Conservation (phyloP, 768 basidiomycete genomes). For the Suillus ampliporus region DNA sequence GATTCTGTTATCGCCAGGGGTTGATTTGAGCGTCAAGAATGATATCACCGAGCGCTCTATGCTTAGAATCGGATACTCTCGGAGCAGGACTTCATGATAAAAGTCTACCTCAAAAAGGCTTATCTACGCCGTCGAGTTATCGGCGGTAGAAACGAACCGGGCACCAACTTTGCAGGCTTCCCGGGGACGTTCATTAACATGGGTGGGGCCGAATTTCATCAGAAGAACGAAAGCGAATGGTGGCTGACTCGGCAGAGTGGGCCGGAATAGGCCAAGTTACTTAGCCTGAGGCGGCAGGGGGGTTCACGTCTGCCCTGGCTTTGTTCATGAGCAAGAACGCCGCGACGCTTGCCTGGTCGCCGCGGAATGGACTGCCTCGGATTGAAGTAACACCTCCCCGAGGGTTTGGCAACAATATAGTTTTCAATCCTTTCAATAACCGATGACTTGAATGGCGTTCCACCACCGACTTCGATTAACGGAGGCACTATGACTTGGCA, state of each 20-base stretch:
- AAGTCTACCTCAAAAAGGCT: conserved; percentile 41
- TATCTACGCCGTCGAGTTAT: conserved; percentile 38
- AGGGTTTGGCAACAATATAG: not conserved
- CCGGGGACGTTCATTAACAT: conserved; percentile 39
- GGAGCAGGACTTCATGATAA: conserved; percentile 26
- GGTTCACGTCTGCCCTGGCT: conserved; percentile 47
- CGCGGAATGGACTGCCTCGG: conserved; percentile 47
- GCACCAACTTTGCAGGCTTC: conserved; percentile 45
- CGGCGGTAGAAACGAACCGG: conserved; percentile 50
- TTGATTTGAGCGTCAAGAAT: conserved; percentile 18
- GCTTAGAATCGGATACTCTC: conserved; percentile 31
- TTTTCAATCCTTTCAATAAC: conserved; percentile 5
- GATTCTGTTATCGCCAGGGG: conserved; percentile 25
- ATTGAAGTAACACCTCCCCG: conserved; percentile 25
- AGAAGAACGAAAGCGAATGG: conserved; percentile 29
- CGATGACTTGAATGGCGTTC: conserved; percentile 1
- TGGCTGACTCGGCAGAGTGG: conserved; percentile 38
- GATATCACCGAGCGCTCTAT: conserved; percentile 21
- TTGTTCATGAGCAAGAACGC: conserved; percentile 62
- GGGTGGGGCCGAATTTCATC: conserved; percentile 41
- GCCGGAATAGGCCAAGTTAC: conserved; percentile 24
- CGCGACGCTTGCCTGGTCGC: conserved; percentile 51
- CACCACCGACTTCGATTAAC: conserved; percentile 6
- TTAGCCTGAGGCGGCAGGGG: conserved; percentile 37
- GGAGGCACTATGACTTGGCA: not conserved